Evolutionary conservation across 129 eudicot genomes (phyloP), one percentile per base, ranked within the genome.

Genomic region (Centaurea solstitialis): DNA sequence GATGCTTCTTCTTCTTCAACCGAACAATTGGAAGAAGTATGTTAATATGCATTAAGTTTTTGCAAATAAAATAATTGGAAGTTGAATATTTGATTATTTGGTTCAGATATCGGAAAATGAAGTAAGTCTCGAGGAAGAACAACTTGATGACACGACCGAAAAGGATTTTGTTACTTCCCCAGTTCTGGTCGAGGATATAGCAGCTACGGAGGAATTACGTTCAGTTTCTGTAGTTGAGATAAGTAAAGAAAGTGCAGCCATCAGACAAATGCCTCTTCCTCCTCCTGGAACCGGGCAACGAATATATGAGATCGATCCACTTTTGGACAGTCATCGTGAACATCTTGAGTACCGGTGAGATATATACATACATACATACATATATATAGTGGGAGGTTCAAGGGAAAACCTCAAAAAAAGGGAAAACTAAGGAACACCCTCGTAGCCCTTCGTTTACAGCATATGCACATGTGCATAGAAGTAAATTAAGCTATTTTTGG

Each of bases 271-370:
- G 84, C 30, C 72, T 64, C 83, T 96, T 81, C 93, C 95, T 84
- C 94, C 97, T 59, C 98, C 97, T 78, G 99, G 99, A 80, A 53
- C 59, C 6, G 97, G 99, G 39, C 88, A 85, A 72, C 86, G 82
- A 88, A 96, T 96, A 80, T 96, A 93, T 70, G 97, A 96, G 75
- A 91, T 93, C 17, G 99, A 96, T 70, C 97, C 98, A 57, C 86
- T 96, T 82, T 79, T 96, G 80, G 81, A 35, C 20, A 83, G 80
- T 72, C 86, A 88, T 80, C 86, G 92, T 70, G 80, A 83, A 22
- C 99, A 96, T 93, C 97, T 96, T 79, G 91, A 96, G 79, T 96
- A 93, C 82, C 83, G 98, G 99, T 96, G 64, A 86, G 84, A 68
- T 76, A 4, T 37, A 33, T 33, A 33, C 37, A 33, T 33, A 33